phyloP scores from a whole-genome alignment of 148 eudicot species.

The Hydrangea macrophylla region DNA sequence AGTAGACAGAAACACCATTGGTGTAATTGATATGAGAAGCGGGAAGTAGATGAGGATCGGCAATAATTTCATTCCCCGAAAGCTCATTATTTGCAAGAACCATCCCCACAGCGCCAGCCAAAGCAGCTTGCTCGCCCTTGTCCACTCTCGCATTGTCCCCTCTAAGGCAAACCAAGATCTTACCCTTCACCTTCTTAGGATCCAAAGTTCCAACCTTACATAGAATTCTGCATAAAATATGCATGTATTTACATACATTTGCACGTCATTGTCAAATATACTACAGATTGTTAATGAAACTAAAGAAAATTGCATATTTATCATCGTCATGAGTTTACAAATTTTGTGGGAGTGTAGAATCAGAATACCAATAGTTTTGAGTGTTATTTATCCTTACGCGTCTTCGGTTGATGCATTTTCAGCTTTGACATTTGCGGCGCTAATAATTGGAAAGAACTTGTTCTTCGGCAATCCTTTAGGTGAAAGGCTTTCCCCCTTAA shows the following conservation, averaged over 20 bases:
- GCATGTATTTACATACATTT: neutral
- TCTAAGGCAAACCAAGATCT: neutral
- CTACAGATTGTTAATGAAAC: neutral
- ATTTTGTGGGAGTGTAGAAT: neutral
- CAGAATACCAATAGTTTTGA: slow-evolving; percentile 12
- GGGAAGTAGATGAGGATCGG: neutral
- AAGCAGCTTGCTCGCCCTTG: neutral
- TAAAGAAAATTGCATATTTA: neutral
- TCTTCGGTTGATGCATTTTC: slow-evolving; percentile 47
- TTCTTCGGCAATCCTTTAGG: slow-evolving; percentile 37
- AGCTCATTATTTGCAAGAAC: slow-evolving; percentile 19
- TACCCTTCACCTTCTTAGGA: neutral
- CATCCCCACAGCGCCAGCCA: neutral
- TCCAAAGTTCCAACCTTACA: neutral
- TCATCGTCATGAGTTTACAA: neutral
- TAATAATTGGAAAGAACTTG: slow-evolving; percentile 51
- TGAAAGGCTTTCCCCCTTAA: slow-evolving; percentile 84
- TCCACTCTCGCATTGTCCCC: neutral
- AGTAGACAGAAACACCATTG: slow-evolving; percentile 45
- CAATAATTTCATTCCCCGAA: neutral
- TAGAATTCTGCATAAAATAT: neutral
- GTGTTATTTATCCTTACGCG: slow-evolving; percentile 59
- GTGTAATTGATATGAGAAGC: slow-evolving; percentile 23
- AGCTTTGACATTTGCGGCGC: slow-evolving; percentile 49
- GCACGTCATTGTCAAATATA: neutral